Evolutionary conservation across 139 green algal genomes (phyloP).

Genomic region (Tetraselmis striata): DNA sequence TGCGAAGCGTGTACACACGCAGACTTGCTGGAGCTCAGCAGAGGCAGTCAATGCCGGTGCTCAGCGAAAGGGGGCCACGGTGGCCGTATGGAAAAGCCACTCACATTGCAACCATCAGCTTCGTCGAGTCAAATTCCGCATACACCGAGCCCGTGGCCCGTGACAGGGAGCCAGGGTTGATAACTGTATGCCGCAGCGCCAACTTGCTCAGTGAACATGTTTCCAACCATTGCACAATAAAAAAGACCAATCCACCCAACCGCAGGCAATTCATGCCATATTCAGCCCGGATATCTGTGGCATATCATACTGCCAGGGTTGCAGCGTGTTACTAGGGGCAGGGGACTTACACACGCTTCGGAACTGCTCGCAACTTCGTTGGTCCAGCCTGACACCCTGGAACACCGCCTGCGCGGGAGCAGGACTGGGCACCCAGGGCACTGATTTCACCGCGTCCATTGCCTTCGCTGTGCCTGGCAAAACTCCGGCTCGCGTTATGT

Average conservation of each 20-base stretch:
- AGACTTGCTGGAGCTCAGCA: not conserved
- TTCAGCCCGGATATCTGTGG: not conserved
- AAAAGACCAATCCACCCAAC: not conserved
- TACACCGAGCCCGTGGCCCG: not conserved
- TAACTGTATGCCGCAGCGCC: not conserved
- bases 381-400: no score
- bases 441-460: no score
- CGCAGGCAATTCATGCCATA: not conserved
- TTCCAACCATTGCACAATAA: not conserved
- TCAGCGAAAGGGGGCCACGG: not conserved
- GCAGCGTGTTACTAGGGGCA: not conserved
- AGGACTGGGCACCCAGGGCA: no score
- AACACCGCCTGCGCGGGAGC: no score
- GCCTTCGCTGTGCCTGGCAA: no score
- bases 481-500: no score
- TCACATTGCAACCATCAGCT: not conserved
- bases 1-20: not conserved
- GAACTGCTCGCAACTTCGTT: not conserved
- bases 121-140: not conserved
- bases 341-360: not conserved
- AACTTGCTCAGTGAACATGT: not conserved
- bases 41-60: not conserved
- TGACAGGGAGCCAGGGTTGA: not conserved
- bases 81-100: not conserved
- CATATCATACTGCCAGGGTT: not conserved